Conservation (phyloP, 2,329 filamentous ascomycete genomes). For the Xylaria sp. region DNA sequence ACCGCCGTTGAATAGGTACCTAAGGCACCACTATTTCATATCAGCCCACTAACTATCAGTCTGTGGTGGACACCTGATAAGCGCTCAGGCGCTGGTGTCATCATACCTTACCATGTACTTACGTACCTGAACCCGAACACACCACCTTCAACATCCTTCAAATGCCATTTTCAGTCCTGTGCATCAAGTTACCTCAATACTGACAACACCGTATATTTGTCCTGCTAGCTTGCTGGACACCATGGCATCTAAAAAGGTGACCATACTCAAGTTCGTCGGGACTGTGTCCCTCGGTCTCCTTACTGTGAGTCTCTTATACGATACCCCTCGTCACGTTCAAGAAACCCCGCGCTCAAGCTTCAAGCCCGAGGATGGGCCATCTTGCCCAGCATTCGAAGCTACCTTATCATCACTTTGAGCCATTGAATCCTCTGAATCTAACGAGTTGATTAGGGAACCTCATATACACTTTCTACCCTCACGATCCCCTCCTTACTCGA, state of each 20-base stretch:
- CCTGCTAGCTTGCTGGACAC: conserved; percentile 44
- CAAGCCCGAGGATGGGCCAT: not conserved
- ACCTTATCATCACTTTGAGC: not conserved
- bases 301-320: conserved; percentile 69
- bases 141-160: conserved; percentile 8
- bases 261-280: conserved; percentile 90
- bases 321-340: conserved; percentile 39
- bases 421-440: conserved; percentile 23
- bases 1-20: too few species aligned
- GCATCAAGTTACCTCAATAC: conserved; percentile 1
- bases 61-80: not conserved
- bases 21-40: not conserved
- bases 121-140: conserved; percentile 11
- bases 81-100: conserved; percentile 16
- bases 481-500: conserved; percentile 83
- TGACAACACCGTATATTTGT: conserved; percentile 4
- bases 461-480: conserved; percentile 82
- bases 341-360: conserved; percentile 41
- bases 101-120: conserved; percentile 18
- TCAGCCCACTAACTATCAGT: conserved; percentile 1
- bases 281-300: conserved; percentile 88
- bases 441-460: conserved; percentile 74
- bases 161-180: conserved; percentile 10
- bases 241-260: conserved; percentile 77
- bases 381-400: conserved; percentile 4